phyloP scores from a whole-genome alignment of 139 green algal species.

The Coelastrella sp. region DNA sequence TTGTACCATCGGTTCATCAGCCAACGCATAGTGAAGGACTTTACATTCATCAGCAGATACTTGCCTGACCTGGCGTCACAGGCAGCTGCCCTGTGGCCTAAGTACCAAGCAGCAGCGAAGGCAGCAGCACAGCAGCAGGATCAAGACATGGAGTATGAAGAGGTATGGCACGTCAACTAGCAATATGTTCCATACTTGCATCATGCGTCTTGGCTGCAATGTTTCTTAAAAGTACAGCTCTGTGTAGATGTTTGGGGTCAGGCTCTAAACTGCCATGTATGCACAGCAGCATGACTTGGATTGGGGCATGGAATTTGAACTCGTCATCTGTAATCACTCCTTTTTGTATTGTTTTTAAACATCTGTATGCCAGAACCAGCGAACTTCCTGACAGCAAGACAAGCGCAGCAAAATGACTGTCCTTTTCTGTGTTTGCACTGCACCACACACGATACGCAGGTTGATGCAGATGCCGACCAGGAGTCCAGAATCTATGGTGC shows the following conservation, averaged over 20 bases:
- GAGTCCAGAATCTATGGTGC: neutral
- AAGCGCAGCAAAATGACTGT: neutral
- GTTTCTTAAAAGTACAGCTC: no score
- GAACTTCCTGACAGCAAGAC: no score
- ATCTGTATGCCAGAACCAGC: no score
- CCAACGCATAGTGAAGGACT: neutral
- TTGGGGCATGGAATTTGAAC: no score
- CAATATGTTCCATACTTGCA: neutral
- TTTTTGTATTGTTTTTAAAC: no score
- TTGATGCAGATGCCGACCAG: conserved; percentile 3
- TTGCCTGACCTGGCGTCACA: conserved; percentile 23
- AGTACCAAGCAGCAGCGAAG: conserved; percentile 5
- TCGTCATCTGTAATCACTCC: no score
- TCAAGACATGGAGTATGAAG: neutral
- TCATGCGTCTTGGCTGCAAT: no score
- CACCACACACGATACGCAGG: neutral
- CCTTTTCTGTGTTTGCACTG: neutral
- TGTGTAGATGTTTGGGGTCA: neutral
- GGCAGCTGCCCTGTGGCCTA: conserved; percentile 13
- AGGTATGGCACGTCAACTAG: neutral
- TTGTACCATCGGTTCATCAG: conserved; percentile 32
- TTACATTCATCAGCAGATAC: neutral
- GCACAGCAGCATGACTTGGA: no score
- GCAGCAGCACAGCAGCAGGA: conserved; percentile 10
- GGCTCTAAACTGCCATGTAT: no score